Evolutionary conservation across 1,284 basidiomycete genomes (phyloP).

Genomic region (Cutaneotrichosporon sp.): DNA sequence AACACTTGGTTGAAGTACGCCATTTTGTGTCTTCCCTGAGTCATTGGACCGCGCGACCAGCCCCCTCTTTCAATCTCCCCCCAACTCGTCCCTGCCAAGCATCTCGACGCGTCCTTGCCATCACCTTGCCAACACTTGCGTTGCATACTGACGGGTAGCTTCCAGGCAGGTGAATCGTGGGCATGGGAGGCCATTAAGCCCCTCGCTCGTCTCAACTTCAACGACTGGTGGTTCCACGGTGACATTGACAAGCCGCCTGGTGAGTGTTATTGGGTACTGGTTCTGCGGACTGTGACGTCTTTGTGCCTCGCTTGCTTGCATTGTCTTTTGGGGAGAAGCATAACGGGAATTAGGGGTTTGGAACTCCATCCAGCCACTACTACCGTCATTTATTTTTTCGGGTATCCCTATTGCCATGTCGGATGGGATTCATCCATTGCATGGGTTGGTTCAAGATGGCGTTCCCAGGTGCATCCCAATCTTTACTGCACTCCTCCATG

Average conservation of each 20-base stretch:
- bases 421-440: too few relatives aligned
- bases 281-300: too few relatives aligned
- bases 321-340: not conserved
- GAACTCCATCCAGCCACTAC: not conserved
- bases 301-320: not conserved
- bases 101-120: too few relatives aligned
- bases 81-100: too few relatives aligned
- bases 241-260: constrained; percentile 37
- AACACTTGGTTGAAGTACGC: not conserved
- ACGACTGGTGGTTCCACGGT: constrained; percentile 64
- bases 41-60: too few relatives aligned
- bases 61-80: not conserved
- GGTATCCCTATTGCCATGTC: too few relatives aligned
- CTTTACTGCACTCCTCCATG: too few relatives aligned
- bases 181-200: constrained; percentile 2
- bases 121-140: too few relatives aligned
- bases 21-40: too few relatives aligned
- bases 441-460: too few relatives aligned
- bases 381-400: not conserved
- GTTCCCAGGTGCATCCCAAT: too few relatives aligned
- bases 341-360: not conserved
- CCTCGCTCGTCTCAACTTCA: constrained; percentile 32
- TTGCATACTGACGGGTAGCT: not conserved
- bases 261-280: too few relatives aligned
- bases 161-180: not conserved